phyloP scores from a whole-genome alignment of 2,329 filamentous ascomycete species.

The Emergomyces pasteurianus region DNA sequence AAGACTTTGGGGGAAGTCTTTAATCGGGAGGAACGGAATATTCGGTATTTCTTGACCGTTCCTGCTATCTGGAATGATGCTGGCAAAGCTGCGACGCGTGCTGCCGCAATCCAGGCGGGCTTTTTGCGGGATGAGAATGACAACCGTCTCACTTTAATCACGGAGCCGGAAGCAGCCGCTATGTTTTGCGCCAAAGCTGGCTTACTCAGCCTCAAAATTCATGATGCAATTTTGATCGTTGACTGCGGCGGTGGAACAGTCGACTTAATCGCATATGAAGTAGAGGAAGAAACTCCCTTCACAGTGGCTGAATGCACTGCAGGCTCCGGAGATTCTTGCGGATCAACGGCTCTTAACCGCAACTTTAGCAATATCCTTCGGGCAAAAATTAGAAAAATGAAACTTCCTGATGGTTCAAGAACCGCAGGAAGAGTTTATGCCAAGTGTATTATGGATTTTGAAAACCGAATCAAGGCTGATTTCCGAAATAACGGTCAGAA shows the following conservation, averaged over 20 bases:
- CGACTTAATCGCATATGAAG: conserved; percentile 97
- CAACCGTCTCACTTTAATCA: conserved; percentile 86
- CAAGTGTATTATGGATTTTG: conserved; percentile 99
- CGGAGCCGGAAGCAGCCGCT: conserved; percentile 90
- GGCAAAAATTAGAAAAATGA: conserved; percentile 98
- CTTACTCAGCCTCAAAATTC: conserved; percentile 90
- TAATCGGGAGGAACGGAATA: conserved; percentile 95
- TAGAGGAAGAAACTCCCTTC: conserved; percentile 94
- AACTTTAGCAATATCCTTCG: conserved; percentile 98
- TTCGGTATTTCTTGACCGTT: conserved; percentile 95
- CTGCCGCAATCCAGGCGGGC: conserved; percentile 90
- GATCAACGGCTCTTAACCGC: conserved; percentile 93
- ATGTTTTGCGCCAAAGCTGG: conserved; percentile 98
- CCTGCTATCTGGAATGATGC: conserved; percentile 99
- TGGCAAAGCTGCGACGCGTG: conserved; percentile 89
- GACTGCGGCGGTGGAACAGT: conserved; percentile 98
- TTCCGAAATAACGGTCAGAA: conserved; percentile 99
- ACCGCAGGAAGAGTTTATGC: conserved; percentile 97
- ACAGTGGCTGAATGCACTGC: conserved; percentile 95
- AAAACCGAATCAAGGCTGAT: conserved; percentile 98
- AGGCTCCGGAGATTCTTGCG: conserved; percentile 92
- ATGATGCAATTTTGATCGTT: conserved; percentile 95
- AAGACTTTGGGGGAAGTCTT: conserved; percentile 97
- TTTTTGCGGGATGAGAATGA: conserved; percentile 97
- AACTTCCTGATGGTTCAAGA: conserved; percentile 89